These are phyloP conservation scores for Forsythia viridissima DNA, from an alignment of 257 asterid genomes.

Conservation along the genomic window DNA sequence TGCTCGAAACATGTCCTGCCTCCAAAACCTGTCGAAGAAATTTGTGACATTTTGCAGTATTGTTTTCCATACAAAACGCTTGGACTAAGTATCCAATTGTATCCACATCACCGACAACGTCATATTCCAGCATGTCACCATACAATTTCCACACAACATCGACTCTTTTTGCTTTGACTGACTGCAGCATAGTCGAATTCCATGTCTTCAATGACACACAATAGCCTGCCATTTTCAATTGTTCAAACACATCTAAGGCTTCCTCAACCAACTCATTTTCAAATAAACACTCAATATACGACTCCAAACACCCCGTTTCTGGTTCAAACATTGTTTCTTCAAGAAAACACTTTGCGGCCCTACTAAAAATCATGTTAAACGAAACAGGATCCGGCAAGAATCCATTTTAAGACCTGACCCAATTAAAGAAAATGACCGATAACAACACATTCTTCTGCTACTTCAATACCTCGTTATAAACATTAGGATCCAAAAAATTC, in stretches of 20 bases:
- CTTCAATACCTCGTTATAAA: constrained; percentile 60
- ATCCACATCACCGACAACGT: not conserved
- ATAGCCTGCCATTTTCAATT: too few relatives aligned
- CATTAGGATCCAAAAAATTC: constrained; percentile 52
- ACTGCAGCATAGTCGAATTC: too few relatives aligned
- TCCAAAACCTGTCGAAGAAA: constrained; percentile 41
- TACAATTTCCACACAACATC: too few relatives aligned
- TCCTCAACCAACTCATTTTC: too few relatives aligned
- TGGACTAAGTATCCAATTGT: constrained; percentile 38
- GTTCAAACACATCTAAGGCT: too few relatives aligned
- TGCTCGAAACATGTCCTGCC: constrained; percentile 28
- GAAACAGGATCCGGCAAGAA: constrained; percentile 33
- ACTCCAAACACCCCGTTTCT: constrained; percentile 37
- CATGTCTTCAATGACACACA: too few relatives aligned
- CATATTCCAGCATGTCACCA: too few relatives aligned
- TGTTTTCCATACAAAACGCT: constrained; percentile 42
- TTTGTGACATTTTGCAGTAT: constrained; percentile 33
- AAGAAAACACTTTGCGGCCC: constrained; percentile 50
- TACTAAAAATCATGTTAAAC: constrained; percentile 45
- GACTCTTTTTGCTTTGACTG: too few relatives aligned
- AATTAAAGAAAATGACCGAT: constrained; percentile 55
- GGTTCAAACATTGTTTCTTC: constrained; percentile 47
- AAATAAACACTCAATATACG: too few relatives aligned
- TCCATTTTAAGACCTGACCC: constrained; percentile 55
- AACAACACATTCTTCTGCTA: constrained; percentile 44